Base-by-base conservation (phyloP, 495 filamentous ascomycete genomes). In the Talaromyces liani region DNA sequence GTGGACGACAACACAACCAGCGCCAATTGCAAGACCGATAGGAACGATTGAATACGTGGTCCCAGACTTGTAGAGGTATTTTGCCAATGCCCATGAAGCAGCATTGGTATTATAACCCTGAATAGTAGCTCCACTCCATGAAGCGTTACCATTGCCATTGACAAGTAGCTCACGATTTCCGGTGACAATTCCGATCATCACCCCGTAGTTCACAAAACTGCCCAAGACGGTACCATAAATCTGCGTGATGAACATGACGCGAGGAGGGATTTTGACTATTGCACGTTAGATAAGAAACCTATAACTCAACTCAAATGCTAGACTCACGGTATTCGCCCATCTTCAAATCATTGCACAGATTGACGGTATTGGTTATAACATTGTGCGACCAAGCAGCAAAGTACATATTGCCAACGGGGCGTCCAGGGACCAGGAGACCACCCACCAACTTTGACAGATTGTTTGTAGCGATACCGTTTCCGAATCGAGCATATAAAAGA, bases 101-200 rank as follows among this genome's bases (percentile, higher is more conserved):
- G 78, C 79, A 49, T 73, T 72, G 0, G 71, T 69, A 57, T 77
- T 75, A 55, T 67, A 73, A 0, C 65, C 61, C 62, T 85, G 80
- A n/a, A 80, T 62, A 4, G 70, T 72, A 8, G 77, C 72, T 53
- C 80, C 80, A 34, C 77, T 80, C 80, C 80, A 83, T 61, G 78
- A 74, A 54, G 69, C 70, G 39, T 71, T 73, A 27, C 80, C 80
- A 58, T 78, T 73, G 18, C 74, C 67, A 49, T 71, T 65, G 9
- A 45, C 33, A 12, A 83, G 74, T 55, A 80, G 69, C 0, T 58
- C 65, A 41, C 66, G 64, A 60, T 83, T 77, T 55, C 66, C 69
- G 9, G 58, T 60, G 2, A 80, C 73, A 47, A 81, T 79, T 1
- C 69, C 71, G 55, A 71, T 75, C 77, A 79, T 79, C 53, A 79